Percentiles rank a stretch among this genome's conserved stretches.
These are phyloP conservation scores for Elsinoe australis DNA, from an alignment of 2,329 filamentous ascomycete genomes.

Conservation along the genomic window DNA sequence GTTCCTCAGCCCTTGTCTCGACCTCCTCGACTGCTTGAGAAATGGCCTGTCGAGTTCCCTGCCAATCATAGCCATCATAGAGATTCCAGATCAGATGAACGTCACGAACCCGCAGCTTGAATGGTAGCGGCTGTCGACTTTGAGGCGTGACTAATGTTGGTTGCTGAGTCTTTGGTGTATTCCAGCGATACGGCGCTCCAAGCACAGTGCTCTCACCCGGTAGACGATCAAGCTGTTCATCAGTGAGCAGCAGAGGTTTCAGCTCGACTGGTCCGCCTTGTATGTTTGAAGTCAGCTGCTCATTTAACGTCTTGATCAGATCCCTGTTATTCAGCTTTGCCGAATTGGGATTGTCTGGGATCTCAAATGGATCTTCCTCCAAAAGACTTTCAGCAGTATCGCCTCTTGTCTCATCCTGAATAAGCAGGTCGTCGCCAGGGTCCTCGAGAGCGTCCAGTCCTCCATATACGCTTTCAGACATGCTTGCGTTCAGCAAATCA, in stretches of 20 bases:
- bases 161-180: conserved; percentile 22
- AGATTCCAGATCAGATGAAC: conserved; percentile 96
- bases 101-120: conserved; percentile 72
- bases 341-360: conserved; percentile 27
- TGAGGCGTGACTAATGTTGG: not conserved
- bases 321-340: conserved; percentile 27
- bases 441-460: conserved; percentile 27
- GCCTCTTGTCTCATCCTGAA: conserved; percentile 20
- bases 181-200: conserved; percentile 28
- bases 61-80: conserved; percentile 97
- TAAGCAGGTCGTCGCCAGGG: conserved; percentile 21
- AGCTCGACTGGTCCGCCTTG: conserved; percentile 23
- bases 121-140: conserved; percentile 33
- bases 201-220: conserved; percentile 25
- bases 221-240: conserved; percentile 30
- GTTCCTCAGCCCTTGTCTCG: conserved; percentile 72
- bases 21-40: conserved; percentile 82
- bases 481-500: conserved; percentile 32
- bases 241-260: conserved; percentile 27
- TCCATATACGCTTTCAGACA: conserved; percentile 29
- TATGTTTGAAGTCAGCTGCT: conserved; percentile 24
- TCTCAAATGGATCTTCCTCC: conserved; percentile 33
- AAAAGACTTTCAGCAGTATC: conserved; percentile 33
- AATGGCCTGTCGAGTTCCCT: conserved; percentile 75
- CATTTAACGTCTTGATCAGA: conserved; percentile 27